Evolutionary conservation across 2,329 filamentous ascomycete species (phyloP).

Genomic region (Simplicillium aogashimaense): DNA sequence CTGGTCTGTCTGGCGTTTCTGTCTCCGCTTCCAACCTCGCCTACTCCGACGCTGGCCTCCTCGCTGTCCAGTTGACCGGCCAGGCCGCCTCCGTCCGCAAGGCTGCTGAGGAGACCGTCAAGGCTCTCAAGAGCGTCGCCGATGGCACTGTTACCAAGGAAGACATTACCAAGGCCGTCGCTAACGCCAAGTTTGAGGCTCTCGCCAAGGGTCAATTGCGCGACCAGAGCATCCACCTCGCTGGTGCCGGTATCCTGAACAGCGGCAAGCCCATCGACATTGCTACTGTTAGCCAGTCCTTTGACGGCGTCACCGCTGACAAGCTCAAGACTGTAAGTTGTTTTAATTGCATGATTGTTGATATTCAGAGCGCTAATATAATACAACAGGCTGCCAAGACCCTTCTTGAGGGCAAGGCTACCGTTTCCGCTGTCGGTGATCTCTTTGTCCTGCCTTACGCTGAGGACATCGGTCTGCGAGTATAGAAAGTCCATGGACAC

Average conservation of each 20-base stretch:
- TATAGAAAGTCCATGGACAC: slow-evolving; percentile 51
- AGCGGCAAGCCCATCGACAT: slow-evolving; percentile 77
- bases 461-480: slow-evolving; percentile 85
- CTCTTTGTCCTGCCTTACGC: slow-evolving; percentile 85
- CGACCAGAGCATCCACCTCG: slow-evolving; percentile 67
- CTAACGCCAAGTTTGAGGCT: slow-evolving; percentile 86
- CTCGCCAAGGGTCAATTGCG: slow-evolving; percentile 74
- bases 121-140: slow-evolving; percentile 72
- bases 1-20: slow-evolving; percentile 53
- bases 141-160: slow-evolving; percentile 70
- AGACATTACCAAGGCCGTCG: slow-evolving; percentile 82
- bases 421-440: slow-evolving; percentile 84
- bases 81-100: slow-evolving; percentile 61
- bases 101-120: slow-evolving; percentile 67
- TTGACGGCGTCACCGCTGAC: slow-evolving; percentile 74
- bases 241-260: slow-evolving; percentile 75
- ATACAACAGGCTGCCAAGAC: slow-evolving; percentile 67
- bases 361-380: slow-evolving; percentile 10
- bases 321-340: slow-evolving; percentile 73
- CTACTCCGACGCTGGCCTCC: slow-evolving; percentile 90
- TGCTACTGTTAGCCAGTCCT: slow-evolving; percentile 64
- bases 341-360: slow-evolving; percentile 2
- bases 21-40: slow-evolving; percentile 67
- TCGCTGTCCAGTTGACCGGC: slow-evolving; percentile 74
- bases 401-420: slow-evolving; percentile 79